phyloP scores from a whole-genome alignment of 2,329 filamentous ascomycete genomes.

The Botrytis elliptica region DNA sequence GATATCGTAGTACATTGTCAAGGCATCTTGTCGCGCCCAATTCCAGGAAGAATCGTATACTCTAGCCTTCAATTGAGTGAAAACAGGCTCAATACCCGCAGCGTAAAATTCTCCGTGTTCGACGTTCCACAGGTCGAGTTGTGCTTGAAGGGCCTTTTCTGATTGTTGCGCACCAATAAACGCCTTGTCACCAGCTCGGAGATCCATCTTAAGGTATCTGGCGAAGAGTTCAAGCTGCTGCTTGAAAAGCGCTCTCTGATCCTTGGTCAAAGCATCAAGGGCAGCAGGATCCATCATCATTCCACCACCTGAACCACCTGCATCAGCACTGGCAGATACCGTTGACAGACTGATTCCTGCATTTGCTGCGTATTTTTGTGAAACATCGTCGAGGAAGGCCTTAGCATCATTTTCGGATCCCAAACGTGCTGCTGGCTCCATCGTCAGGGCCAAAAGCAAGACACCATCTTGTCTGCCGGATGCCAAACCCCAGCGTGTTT shows the following conservation, averaged over 20 bases:
- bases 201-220: constrained; percentile 94
- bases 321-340: constrained; percentile 70
- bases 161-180: constrained; percentile 82
- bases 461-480: constrained; percentile 88
- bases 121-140: constrained; percentile 90
- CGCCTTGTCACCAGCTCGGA: constrained; percentile 94
- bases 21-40: constrained; percentile 95
- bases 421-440: constrained; percentile 85
- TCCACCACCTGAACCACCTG: constrained; percentile 68
- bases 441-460: constrained; percentile 82
- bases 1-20: constrained; percentile 99
- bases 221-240: constrained; percentile 95
- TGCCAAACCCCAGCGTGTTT: constrained; percentile 87
- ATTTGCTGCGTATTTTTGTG: constrained; percentile 83
- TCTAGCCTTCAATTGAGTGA: constrained; percentile 89
- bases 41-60: constrained; percentile 99
- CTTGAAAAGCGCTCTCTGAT: constrained; percentile 94
- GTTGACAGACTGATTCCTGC: constrained; percentile 82
- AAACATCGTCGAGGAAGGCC: constrained; percentile 81
- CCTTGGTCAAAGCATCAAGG: constrained; percentile 94
- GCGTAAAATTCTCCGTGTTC: constrained; percentile 98
- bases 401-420: constrained; percentile 90
- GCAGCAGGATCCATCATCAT: constrained; percentile 99
- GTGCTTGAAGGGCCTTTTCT: constrained; percentile 82
- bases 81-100: constrained; percentile 87